A percentile compares a stretch with the other conserved stretches of the same genome.
phyloP scores from a whole-genome alignment of 495 filamentous ascomycete species.

The Pyrenopolyporus hunteri region DNA sequence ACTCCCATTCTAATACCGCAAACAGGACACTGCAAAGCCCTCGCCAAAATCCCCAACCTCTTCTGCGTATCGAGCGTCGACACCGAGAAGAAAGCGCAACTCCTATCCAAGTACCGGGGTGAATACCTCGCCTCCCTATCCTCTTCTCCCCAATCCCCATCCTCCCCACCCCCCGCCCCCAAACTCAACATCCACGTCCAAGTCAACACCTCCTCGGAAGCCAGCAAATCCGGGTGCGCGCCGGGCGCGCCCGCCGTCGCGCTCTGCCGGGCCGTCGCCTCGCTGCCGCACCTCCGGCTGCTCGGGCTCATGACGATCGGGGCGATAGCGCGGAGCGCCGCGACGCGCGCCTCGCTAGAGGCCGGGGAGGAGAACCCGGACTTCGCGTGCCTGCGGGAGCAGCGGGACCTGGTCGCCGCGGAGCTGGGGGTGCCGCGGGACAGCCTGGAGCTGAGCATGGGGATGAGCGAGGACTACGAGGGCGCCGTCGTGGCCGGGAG shows the following conservation, averaged over 20 bases:
- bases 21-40: constrained; percentile 83
- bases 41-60: constrained; percentile 88
- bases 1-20: constrained; percentile 23
- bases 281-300: constrained; percentile 75
- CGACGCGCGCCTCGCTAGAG: constrained; percentile 68
- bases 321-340: constrained; percentile 81
- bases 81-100: constrained; percentile 79
- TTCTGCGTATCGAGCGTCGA: constrained; percentile 94
- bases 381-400: constrained; percentile 71
- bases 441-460: constrained; percentile 66
- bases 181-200: constrained; percentile 83
- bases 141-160: constrained; percentile 10
- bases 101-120: constrained; percentile 77
- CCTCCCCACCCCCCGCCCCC: constrained; percentile 32
- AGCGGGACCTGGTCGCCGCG: constrained; percentile 65
- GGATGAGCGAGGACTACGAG: constrained; percentile 96
- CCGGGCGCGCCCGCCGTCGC: constrained; percentile 63
- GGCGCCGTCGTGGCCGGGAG: constrained; percentile 83
- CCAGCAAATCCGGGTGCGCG: constrained; percentile 78
- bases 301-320: constrained; percentile 97
- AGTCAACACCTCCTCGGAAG: constrained; percentile 92
- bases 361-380: constrained; percentile 79
- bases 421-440: constrained; percentile 48
- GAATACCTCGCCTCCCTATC: constrained; percentile 51
- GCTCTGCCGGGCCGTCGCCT: constrained; percentile 66